Conservation (phyloP, 2,329 filamentous ascomycete genomes). For the Scolecobasidium constrictum region DNA sequence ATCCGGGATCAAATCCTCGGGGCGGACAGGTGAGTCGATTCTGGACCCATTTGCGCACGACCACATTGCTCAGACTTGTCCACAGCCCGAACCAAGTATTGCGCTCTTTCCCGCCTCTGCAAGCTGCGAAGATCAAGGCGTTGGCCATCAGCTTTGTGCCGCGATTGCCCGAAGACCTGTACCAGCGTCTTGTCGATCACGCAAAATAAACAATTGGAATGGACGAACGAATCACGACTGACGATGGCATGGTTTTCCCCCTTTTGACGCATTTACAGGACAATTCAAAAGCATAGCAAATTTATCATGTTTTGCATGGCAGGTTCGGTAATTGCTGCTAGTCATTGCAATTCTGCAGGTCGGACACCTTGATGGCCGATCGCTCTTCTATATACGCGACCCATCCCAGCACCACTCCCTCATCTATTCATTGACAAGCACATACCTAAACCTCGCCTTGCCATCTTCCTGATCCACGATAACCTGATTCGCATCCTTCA, state of each 20-base stretch:
- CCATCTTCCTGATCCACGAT: conserved; percentile 47
- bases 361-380: too few species aligned
- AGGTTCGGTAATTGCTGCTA: too few species aligned
- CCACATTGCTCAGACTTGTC: not conserved
- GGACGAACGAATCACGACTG: too few species aligned
- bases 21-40: conserved; percentile 60
- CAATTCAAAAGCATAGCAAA: too few species aligned
- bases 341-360: too few species aligned
- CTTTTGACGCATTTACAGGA: too few species aligned
- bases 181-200: conserved; percentile 79
- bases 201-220: conserved; percentile 58
- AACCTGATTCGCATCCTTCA: conserved; percentile 48
- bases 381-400: too few species aligned
- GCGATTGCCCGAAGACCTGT: conserved; percentile 84
- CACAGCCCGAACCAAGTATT: conserved; percentile 80
- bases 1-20: conserved; percentile 75
- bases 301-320: too few species aligned
- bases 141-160: conserved; percentile 77
- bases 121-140: conserved; percentile 73
- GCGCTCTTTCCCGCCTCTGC: conserved; percentile 74
- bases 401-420: too few species aligned
- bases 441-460: conserved; percentile 36
- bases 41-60: not conserved
- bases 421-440: conserved; percentile 25
- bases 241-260: too few species aligned